Conservation (phyloP, 495 filamentous ascomycete species). For the Penicillium samsonianum region DNA sequence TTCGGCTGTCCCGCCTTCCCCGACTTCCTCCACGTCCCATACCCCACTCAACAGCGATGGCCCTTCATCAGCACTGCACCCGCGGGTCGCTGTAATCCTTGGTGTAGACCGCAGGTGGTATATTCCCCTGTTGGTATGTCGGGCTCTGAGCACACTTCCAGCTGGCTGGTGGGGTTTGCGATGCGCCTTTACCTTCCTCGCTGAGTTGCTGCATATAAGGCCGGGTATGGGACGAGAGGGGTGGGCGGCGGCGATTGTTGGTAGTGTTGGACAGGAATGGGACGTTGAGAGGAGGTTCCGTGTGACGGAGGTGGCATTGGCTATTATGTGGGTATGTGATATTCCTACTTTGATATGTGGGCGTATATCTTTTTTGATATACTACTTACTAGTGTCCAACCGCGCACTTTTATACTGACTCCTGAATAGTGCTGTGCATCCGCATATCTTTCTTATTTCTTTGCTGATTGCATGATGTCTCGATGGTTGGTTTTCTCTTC, state of each 20-base stretch:
- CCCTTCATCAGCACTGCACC: slow-evolving; percentile 51
- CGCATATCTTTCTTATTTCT: slow-evolving; percentile 84
- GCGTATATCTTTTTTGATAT: slow-evolving; percentile 3
- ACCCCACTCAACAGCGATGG: slow-evolving; percentile 39
- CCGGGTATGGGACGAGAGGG: slow-evolving; percentile 49
- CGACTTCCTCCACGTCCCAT: slow-evolving; percentile 37
- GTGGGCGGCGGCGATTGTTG: slow-evolving; percentile 49
- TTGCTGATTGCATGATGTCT: slow-evolving; percentile 90
- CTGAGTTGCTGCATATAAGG: slow-evolving; percentile 53
- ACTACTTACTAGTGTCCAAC: neutral
- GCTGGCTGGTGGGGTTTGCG: slow-evolving; percentile 64
- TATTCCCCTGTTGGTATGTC: slow-evolving; percentile 61
- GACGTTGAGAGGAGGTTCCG: slow-evolving; percentile 59
- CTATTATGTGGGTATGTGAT: slow-evolving; percentile 76
- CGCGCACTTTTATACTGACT: slow-evolving; percentile 9
- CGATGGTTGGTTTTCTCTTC: slow-evolving; percentile 62
- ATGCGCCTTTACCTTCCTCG: slow-evolving; percentile 60
- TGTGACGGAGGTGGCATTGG: slow-evolving; percentile 77
- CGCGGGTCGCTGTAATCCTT: slow-evolving; percentile 64
- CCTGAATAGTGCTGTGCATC: slow-evolving; percentile 69
- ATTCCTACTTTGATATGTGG: neutral
- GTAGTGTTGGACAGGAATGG: slow-evolving; percentile 50
- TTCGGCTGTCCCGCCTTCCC: slow-evolving; percentile 38
- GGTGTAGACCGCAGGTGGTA: slow-evolving; percentile 64
- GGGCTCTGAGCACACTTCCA: slow-evolving; percentile 60